Evolutionary conservation across 257 asterid genomes (phyloP).

Genomic region (Solanum commersonii): DNA sequence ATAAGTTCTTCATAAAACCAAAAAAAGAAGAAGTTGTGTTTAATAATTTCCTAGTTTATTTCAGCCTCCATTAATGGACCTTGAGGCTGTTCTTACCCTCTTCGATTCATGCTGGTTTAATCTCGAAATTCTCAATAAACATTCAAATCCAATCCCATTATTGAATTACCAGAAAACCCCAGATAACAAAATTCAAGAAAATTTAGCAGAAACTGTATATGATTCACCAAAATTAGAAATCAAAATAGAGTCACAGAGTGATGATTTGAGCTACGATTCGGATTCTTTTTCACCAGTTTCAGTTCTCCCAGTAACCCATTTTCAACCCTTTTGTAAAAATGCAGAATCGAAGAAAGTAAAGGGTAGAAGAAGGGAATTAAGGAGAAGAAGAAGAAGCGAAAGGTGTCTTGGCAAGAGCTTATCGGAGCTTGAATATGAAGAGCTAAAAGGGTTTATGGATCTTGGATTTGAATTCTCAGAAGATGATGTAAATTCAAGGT

Average conservation of each 20-base stretch:
- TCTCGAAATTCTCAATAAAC: slow-evolving; percentile 7
- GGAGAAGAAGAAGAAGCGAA: background rate
- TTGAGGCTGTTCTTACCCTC: slow-evolving; percentile 24
- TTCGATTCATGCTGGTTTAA: slow-evolving; percentile 35
- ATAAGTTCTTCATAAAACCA: background rate
- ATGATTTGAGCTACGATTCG: slow-evolving; percentile 8
- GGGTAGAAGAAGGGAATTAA: background rate
- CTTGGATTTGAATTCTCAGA: slow-evolving; percentile 52
- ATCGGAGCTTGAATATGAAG: slow-evolving; percentile 50
- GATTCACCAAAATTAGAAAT: background rate
- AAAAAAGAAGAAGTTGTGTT: background rate
- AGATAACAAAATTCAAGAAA: background rate
- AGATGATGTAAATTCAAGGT: slow-evolving; percentile 20
- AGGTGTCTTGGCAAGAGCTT: slow-evolving; percentile 25
- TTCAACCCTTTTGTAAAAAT: background rate
- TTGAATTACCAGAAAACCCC: background rate
- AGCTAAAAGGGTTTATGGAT: slow-evolving; percentile 53
- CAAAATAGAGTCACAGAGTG: slow-evolving; percentile 20
- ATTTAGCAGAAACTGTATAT: background rate
- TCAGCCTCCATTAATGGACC: slow-evolving; percentile 21
- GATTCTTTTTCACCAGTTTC: slow-evolving; percentile 20
- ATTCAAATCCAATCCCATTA: background rate
- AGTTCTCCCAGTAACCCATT: slow-evolving; percentile 8
- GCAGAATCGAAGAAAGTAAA: background rate
- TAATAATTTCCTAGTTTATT: background rate